These are phyloP conservation scores for Lactarius psammicola DNA, from an alignment of 768 basidiomycete genomes.

Conservation along the genomic window DNA sequence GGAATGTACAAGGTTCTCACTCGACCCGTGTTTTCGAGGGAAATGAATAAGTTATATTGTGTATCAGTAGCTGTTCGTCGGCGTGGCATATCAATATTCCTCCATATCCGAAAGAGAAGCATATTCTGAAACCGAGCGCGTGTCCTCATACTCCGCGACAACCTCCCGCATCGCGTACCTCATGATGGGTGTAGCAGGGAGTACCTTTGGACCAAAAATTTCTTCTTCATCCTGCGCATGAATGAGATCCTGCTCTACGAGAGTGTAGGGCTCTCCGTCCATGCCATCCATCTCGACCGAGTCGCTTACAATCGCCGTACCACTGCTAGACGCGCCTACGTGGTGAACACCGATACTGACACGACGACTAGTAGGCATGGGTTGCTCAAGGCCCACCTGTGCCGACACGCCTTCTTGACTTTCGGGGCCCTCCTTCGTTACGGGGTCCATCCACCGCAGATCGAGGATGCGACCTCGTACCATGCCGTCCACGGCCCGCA, in stretches of 20 bases:
- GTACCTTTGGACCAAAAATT: conserved; percentile 67
- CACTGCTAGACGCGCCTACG: conserved; percentile 28
- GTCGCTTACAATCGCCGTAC: conserved; percentile 30
- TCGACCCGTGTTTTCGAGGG: background rate
- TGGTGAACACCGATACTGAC: conserved; percentile 29
- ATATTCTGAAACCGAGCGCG: conserved; percentile 72
- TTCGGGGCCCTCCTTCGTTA: conserved; percentile 53
- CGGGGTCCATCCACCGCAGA: conserved; percentile 71
- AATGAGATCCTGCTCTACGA: conserved; percentile 45
- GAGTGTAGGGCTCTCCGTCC: conserved; percentile 39
- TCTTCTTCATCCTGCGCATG: conserved; percentile 50
- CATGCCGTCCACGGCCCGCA: conserved; percentile 82
- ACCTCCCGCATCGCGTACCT: conserved; percentile 82
- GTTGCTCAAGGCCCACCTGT: conserved; percentile 29
- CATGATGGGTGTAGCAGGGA: conserved; percentile 80
- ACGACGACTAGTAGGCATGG: conserved; percentile 31
- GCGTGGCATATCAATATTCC: conserved; percentile 49
- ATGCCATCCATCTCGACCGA: conserved; percentile 36
- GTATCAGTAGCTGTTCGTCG: conserved; percentile 10
- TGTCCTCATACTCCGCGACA: conserved; percentile 77
- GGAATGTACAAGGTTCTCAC: background rate
- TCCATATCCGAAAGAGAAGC: conserved; percentile 78
- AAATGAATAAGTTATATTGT: conserved; percentile 19
- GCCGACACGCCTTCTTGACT: conserved; percentile 29
- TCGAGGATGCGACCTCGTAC: conserved; percentile 73